Conservation (phyloP, 192 early-diverging fungal species). For the Coemansia sp. region DNA sequence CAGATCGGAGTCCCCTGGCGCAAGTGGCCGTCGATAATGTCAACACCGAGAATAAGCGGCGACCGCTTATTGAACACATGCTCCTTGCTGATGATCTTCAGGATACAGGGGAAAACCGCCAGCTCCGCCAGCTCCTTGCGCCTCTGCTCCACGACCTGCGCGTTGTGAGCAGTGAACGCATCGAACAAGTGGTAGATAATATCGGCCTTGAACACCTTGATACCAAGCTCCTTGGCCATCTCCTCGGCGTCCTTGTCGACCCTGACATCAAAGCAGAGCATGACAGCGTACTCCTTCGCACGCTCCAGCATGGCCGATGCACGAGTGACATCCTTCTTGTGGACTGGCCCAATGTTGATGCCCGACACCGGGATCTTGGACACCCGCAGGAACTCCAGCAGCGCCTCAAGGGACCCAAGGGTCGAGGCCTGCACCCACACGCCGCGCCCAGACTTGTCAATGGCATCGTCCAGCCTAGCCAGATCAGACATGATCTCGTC, state of each 20-base stretch:
- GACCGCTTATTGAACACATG: slow-evolving; percentile 93
- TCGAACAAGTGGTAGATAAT: slow-evolving; percentile 99
- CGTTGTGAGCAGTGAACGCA: slow-evolving; percentile 78
- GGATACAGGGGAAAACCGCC: slow-evolving; percentile 95
- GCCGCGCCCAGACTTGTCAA: slow-evolving; percentile 84
- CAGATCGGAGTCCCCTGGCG: slow-evolving; percentile 89
- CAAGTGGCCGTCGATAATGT: slow-evolving; percentile 90
- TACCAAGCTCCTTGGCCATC: slow-evolving; percentile 85
- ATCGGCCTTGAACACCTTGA: slow-evolving; percentile 93
- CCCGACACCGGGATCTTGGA: slow-evolving; percentile 95
- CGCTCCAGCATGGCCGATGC: slow-evolving; percentile 91
- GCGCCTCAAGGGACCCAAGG: slow-evolving; percentile 94
- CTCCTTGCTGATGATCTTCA: slow-evolving; percentile 78
- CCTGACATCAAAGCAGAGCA: slow-evolving; percentile 91
- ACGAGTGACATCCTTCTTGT: slow-evolving; percentile 94
- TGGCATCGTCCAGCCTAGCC: slow-evolving; percentile 65
- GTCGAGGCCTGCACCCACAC: slow-evolving; percentile 99
- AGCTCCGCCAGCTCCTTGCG: slow-evolving; percentile 81
- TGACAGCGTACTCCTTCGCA: slow-evolving; percentile 78
- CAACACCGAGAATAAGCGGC: slow-evolving; percentile 93
- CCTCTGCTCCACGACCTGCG: slow-evolving; percentile 78
- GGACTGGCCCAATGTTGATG: slow-evolving; percentile 96
- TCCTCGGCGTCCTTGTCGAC: slow-evolving; percentile 86
- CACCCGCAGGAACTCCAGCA: slow-evolving; percentile 85
- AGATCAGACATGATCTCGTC: slow-evolving; percentile 96